phyloP scores from a whole-genome alignment of 352 stramenopile species.

The Pythium apleroticum region DNA sequence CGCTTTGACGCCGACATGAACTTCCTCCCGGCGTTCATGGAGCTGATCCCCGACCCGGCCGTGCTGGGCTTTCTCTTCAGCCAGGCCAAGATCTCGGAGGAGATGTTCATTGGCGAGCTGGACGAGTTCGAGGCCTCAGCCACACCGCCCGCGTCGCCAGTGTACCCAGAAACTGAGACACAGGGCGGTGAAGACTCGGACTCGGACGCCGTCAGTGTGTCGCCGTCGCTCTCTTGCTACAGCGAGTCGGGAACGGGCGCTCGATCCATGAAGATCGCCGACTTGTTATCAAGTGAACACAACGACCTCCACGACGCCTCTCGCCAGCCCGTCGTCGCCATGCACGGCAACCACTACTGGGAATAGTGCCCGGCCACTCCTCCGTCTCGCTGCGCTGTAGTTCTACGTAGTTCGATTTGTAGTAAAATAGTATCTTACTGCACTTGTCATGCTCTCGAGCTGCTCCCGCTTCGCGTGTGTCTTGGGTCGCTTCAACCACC shows the following conservation, averaged over 20 bases:
- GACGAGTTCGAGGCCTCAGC: constrained; percentile 12
- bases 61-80: constrained; percentile 20
- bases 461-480: no score
- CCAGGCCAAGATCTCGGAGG: constrained; percentile 20
- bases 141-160: not conserved
- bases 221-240: not conserved
- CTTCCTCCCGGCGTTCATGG: constrained; percentile 23
- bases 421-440: no score
- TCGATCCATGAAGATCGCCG: not conserved
- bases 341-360: not conserved
- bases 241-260: not conserved
- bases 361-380: not conserved
- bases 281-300: not conserved
- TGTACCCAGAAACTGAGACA: not conserved
- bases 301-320: not conserved
- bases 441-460: no score
- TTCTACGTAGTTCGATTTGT: no score
- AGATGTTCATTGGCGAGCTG: constrained; percentile 22
- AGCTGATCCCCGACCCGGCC: constrained; percentile 10
- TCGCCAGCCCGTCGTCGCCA: not conserved
- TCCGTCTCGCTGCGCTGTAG: no score
- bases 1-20: constrained; percentile 25
- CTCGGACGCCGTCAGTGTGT: not conserved
- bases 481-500: no score
- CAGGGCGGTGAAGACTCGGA: not conserved